A percentile compares a stretch with the other conserved stretches of the same genome.
Evolutionary conservation across 2,329 filamentous ascomycete species (phyloP).

Genomic region (Podosphaera xanthii): DNA sequence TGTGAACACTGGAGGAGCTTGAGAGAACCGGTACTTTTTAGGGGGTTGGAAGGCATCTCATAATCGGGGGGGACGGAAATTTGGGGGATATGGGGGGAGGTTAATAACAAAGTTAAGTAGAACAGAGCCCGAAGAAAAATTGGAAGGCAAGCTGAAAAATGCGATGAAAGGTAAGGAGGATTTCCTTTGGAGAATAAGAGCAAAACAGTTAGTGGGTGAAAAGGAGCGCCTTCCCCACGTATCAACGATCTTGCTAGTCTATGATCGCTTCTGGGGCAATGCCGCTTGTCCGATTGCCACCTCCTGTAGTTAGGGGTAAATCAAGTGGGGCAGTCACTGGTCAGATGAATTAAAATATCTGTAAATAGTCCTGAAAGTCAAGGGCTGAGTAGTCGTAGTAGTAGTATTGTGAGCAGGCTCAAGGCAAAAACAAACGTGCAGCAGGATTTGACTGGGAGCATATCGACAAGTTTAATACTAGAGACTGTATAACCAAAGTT

Average conservation of each 20-base stretch:
- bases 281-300: background rate
- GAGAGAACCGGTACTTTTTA: slow-evolving; percentile 1
- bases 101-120: background rate
- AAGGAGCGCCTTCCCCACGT: background rate
- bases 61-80: background rate
- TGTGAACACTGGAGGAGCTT: slow-evolving; percentile 17
- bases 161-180: background rate
- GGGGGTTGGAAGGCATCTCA: slow-evolving; percentile 1
- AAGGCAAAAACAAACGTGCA: background rate
- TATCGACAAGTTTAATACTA: background rate
- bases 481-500: background rate
- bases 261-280: background rate
- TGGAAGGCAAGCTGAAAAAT: background rate
- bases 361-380: background rate
- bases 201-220: background rate
- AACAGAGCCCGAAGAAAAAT: background rate
- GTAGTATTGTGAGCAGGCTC: background rate
- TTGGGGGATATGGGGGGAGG: background rate
- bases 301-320: background rate
- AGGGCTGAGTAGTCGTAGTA: background rate
- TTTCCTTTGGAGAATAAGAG: background rate
- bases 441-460: background rate
- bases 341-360: background rate
- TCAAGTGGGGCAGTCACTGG: background rate
- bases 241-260: background rate